Evolutionary conservation across 2,329 filamentous ascomycete species (phyloP), one percentile per base, ranked within the genome.

Genomic region (Beauveria bassiana): DNA sequence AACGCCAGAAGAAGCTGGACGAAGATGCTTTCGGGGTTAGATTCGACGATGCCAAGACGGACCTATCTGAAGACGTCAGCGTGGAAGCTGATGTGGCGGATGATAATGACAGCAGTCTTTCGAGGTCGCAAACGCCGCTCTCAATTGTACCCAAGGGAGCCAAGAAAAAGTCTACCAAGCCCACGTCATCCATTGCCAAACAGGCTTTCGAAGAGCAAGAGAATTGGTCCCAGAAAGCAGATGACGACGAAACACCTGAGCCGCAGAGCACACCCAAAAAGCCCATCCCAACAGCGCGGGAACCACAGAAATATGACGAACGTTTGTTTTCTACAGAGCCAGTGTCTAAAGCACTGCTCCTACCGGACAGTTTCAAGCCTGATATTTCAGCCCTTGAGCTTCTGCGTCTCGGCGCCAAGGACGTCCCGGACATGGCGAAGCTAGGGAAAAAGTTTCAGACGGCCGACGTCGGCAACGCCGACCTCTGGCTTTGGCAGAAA

Each of bases 171-270:
- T 20, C 67, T 0, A 34, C 76, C 50, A 88, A 87, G 70, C 66
- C 81, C 4, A 90, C 90, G 78, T 91, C 84, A 77, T 91, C 90
- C 73, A 84, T 87, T 0, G 93, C 92, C 79, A 92, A 90, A 72
- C 86, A 92, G 69, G 72, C 90, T 3, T 82, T 88, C 51, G 86
- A 89, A 69, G 87, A 91, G 70, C 80, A 82, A 22, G 83, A 87
- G 68, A 82, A 31, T 8, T 60, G 82, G 12, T 74, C 85, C 60
- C 85, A 85, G 65, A 77, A 79, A 63, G 78, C 83, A 62, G 80
- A 84, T 62, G 79, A 82, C 64, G 52, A 61, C 18, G 58, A 60
- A 28, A 60, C 58, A 8, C 58, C 49, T 3, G 58, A 60, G 40
- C 38, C 40, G 9, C 49, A 60, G 38, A 26, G 9, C 8, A 40